Percentiles rank a stretch among this genome's conserved stretches.
Evolutionary conservation across 176 grass and related monocot species (phyloP).

Genomic region (Saccharum spontaneum): DNA sequence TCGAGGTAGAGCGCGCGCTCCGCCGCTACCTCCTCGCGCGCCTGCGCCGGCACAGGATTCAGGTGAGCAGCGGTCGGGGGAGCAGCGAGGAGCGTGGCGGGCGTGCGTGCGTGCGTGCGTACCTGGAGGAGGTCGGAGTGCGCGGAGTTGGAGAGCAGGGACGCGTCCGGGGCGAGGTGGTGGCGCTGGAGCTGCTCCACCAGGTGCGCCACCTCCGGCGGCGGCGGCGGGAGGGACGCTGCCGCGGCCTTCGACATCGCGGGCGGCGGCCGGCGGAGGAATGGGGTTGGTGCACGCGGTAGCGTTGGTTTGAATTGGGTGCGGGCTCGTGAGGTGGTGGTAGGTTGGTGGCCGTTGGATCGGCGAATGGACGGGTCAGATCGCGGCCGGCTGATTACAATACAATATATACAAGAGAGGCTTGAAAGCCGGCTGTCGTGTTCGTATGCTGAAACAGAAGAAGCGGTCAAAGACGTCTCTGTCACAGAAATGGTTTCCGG

Average conservation of each 20-base stretch:
- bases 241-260: slow-evolving; percentile 71
- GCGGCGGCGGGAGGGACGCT: slow-evolving; percentile 56
- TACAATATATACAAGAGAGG: too few species aligned
- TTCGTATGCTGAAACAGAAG: too few species aligned
- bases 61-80: not conserved
- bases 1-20: slow-evolving; percentile 84
- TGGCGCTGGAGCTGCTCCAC: slow-evolving; percentile 90
- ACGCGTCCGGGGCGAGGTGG: slow-evolving; percentile 90
- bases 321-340: not conserved
- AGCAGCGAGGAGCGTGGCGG: not conserved
- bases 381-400: not conserved
- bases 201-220: slow-evolving; percentile 71
- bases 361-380: not conserved
- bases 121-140: slow-evolving; percentile 83
- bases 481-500: too few species aligned
- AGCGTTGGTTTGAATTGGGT: slow-evolving; percentile 6
- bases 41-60: slow-evolving; percentile 27
- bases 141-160: slow-evolving; percentile 74
- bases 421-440: too few species aligned
- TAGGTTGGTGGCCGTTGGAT: slow-evolving; percentile 21
- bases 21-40: slow-evolving; percentile 78
- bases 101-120: slow-evolving; percentile 48
- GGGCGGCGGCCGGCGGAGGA: not conserved
- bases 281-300: not conserved
- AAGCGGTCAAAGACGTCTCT: too few species aligned